Evolutionary conservation across 257 asterid genomes (phyloP).

Genomic region (Perilla frutescens): DNA sequence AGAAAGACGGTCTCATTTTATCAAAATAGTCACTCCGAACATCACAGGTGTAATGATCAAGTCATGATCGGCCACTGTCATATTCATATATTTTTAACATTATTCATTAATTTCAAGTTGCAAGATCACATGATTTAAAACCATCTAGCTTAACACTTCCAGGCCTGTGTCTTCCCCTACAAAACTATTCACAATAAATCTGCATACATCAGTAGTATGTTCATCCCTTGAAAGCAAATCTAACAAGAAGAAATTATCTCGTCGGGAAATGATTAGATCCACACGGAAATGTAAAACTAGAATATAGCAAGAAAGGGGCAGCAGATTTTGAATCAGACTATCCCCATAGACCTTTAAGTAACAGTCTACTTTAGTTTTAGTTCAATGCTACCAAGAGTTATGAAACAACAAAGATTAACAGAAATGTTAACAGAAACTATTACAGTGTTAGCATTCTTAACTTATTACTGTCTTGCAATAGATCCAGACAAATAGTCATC

Average conservation of each 20-base stretch:
- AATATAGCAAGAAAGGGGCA: background rate
- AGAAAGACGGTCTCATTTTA: no score
- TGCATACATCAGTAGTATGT: background rate
- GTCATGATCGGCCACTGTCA: no score
- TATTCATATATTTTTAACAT: no score
- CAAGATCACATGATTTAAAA: background rate
- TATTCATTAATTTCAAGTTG: background rate
- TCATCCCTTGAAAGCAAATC: background rate
- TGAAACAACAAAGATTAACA: background rate
- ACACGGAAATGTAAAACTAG: background rate
- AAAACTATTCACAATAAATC: background rate
- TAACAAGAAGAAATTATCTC: background rate
- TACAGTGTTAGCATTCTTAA: background rate
- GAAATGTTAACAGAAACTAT: background rate
- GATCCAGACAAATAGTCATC: background rate
- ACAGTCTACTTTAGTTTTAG: background rate
- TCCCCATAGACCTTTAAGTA: background rate
- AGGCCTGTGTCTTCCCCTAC: background rate
- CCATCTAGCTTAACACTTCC: background rate
- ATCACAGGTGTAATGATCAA: no score
- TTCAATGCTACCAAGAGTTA: background rate
- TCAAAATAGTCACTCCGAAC: no score
- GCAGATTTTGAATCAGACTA: background rate
- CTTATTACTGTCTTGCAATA: background rate
- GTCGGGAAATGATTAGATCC: background rate